Evolutionary conservation across 2,329 filamentous ascomycete species (phyloP).

Genomic region (Pezicula carpinea): DNA sequence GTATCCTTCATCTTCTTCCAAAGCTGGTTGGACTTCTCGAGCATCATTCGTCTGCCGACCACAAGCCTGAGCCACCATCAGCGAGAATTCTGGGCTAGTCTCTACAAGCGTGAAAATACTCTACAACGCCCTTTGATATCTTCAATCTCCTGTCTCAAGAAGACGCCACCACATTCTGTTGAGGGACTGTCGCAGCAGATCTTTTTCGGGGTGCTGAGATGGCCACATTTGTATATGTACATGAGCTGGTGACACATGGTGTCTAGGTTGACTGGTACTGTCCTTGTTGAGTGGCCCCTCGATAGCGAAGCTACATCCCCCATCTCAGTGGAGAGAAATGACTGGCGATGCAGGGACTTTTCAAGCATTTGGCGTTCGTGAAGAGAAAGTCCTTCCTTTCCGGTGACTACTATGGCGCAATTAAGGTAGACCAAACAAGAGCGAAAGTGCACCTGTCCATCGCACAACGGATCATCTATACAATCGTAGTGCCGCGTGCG

Average conservation of each 20-base stretch:
- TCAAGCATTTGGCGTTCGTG: background rate
- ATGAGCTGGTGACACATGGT: constrained; percentile 26
- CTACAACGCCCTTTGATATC: constrained; percentile 15
- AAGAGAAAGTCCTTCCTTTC: no score
- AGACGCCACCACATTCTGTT: constrained; percentile 16
- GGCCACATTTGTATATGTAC: constrained; percentile 22
- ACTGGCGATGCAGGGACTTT: background rate
- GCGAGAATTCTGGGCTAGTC: background rate
- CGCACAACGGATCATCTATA: no score
- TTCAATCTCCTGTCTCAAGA: constrained; percentile 22
- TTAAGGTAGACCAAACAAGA: no score
- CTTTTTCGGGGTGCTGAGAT: constrained; percentile 13
- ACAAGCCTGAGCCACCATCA: constrained; percentile 13
- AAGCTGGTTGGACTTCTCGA: constrained; percentile 1
- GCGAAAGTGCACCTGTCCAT: no score
- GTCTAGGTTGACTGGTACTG: no score
- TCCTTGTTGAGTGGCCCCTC: no score
- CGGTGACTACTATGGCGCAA: no score
- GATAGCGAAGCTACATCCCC: background rate
- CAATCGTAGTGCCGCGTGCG: no score
- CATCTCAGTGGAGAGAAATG: background rate
- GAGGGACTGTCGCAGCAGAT: constrained; percentile 16
- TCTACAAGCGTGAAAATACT: constrained; percentile 6
- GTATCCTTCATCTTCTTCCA: constrained; percentile 18
- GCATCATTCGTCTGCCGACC: constrained; percentile 6